phyloP scores from a whole-genome alignment of 176 grass and related monocot genomes.

The Musa itinerans region DNA sequence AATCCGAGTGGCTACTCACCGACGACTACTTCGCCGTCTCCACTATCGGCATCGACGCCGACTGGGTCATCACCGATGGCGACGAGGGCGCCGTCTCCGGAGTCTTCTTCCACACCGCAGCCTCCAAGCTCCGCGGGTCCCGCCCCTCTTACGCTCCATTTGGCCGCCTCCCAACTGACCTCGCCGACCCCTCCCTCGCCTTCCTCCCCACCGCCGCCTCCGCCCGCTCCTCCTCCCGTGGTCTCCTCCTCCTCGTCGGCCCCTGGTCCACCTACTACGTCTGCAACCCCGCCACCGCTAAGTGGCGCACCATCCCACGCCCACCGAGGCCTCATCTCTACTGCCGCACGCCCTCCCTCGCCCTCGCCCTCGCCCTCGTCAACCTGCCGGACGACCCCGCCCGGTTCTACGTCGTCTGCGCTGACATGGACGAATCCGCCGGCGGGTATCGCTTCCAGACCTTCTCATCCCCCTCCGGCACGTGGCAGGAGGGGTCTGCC shows the following conservation, averaged over 20 bases:
- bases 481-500: background rate
- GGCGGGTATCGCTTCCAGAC: slow-evolving; percentile 12
- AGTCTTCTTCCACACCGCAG: slow-evolving; percentile 9
- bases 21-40: background rate
- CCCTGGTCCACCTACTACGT: slow-evolving; percentile 25
- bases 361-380: slow-evolving; percentile 18
- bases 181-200: slow-evolving; percentile 17
- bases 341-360: background rate
- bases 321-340: slow-evolving; percentile 10
- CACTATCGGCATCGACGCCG: background rate
- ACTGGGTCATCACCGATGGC: slow-evolving; percentile 19
- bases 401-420: slow-evolving; percentile 20
- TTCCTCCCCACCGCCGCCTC: slow-evolving; percentile 21
- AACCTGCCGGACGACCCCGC: background rate
- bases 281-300: slow-evolving; percentile 24
- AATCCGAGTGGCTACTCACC: slow-evolving; percentile 18
- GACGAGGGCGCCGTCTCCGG: slow-evolving; percentile 20
- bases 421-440: background rate
- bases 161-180: background rate
- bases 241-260: slow-evolving; percentile 21
- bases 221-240: slow-evolving; percentile 24
- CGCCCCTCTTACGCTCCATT: slow-evolving; percentile 13
- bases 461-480: slow-evolving; percentile 12
- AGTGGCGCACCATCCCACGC: slow-evolving; percentile 11
- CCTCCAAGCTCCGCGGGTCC: background rate